phyloP scores from a whole-genome alignment of 2,329 filamentous ascomycete species.

The Chrysosporium keratinophilum region DNA sequence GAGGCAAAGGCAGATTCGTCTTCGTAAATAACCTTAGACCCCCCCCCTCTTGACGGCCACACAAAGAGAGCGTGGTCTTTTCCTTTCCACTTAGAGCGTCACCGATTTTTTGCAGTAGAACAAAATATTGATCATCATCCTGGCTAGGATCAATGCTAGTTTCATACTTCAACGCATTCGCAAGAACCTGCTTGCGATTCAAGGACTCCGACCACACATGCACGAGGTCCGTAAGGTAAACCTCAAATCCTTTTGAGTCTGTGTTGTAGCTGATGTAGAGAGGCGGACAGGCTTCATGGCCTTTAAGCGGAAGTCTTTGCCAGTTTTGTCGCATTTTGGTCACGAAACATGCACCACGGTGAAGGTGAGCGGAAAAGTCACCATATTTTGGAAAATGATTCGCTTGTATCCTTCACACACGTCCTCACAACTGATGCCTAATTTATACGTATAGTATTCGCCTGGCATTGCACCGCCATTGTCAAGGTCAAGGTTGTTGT shows the following conservation, averaged over 20 bases:
- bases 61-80: constrained; percentile 26
- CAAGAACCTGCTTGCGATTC: constrained; percentile 37
- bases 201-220: constrained; percentile 48
- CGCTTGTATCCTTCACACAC: neutral
- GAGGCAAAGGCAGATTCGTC: constrained; percentile 43
- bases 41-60: constrained; percentile 22
- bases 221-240: constrained; percentile 49
- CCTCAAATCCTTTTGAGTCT: constrained; percentile 36
- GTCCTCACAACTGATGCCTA: neutral
- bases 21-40: constrained; percentile 39
- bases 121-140: constrained; percentile 44
- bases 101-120: constrained; percentile 47
- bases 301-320: constrained; percentile 26
- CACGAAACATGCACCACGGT: neutral
- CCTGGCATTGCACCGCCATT: too few relatives aligned
- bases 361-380: neutral
- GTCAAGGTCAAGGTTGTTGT: too few relatives aligned
- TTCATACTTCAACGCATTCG: constrained; percentile 39
- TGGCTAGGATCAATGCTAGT: constrained; percentile 53
- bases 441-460: neutral
- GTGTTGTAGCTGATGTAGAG: constrained; percentile 32
- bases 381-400: neutral
- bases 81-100: constrained; percentile 35
- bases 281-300: constrained; percentile 23
- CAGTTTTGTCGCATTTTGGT: constrained; percentile 28